Conservation (phyloP, 108 stramenopile species). For the Skeletonema marinoi region DNA sequence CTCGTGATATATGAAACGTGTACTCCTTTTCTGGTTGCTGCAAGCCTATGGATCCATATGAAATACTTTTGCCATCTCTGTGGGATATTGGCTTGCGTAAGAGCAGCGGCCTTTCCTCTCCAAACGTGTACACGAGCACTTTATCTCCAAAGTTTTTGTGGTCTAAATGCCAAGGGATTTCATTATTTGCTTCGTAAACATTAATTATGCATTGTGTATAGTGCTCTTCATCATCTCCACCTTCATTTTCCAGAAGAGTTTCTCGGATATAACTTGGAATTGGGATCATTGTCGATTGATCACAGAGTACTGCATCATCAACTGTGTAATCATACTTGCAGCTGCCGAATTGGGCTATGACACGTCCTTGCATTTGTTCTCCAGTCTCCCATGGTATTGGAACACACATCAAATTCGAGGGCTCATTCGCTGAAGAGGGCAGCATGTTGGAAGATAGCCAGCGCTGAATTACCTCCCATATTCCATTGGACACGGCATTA, state of each 20-base stretch:
- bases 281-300: not conserved
- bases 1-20: constrained; percentile 16
- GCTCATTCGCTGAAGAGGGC: not conserved
- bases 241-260: constrained; percentile 15
- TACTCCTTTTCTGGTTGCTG: not conserved
- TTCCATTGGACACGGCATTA: constrained; percentile 21
- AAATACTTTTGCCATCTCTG: not conserved
- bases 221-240: not conserved
- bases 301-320: constrained; percentile 13
- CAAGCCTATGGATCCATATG: not conserved
- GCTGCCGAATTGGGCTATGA: constrained; percentile 51
- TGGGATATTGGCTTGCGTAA: constrained; percentile 13
- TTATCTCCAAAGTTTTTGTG: constrained; percentile 41
- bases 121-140: constrained; percentile 49
- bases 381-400: constrained; percentile 36
- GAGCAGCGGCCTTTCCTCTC: constrained; percentile 46
- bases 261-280: constrained; percentile 26
- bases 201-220: constrained; percentile 59
- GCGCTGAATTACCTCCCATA: constrained; percentile 31
- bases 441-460: constrained; percentile 33
- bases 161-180: constrained; percentile 55
- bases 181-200: constrained; percentile 14
- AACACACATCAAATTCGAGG: not conserved
- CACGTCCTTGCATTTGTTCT: constrained; percentile 32
- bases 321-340: constrained; percentile 48